Evolutionary conservation across 2,329 filamentous ascomycete genomes (phyloP).

Genomic region (Immersiporthe knoxdaviesiana): DNA sequence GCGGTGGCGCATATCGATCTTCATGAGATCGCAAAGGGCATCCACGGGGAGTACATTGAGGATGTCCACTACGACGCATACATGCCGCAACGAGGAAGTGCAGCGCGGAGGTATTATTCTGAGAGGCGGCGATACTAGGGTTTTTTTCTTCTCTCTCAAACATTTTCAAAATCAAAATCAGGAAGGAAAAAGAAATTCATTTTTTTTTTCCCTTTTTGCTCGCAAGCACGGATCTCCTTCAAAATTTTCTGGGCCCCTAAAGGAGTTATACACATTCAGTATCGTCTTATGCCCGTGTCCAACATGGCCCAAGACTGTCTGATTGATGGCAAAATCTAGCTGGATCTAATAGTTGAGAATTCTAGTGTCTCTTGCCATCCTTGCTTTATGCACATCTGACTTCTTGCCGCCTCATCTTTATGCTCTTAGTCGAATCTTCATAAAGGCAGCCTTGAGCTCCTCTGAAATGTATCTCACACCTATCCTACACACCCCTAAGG

Average conservation of each 20-base stretch:
- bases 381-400: background rate
- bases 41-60: constrained; percentile 43
- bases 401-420: background rate
- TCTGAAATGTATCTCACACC: background rate
- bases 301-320: background rate
- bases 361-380: background rate
- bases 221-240: background rate
- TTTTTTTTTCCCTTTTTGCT: too few relatives aligned
- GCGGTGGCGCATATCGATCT: constrained; percentile 60
- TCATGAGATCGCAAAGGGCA: constrained; percentile 59
- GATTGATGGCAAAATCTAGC: background rate
- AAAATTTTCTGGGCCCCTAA: background rate
- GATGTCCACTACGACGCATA: constrained; percentile 30
- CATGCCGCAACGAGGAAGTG: constrained; percentile 21
- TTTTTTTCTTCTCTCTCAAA: too few relatives aligned
- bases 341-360: background rate
- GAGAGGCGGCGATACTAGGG: background rate
- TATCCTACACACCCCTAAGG: constrained; percentile 35
- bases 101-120: constrained; percentile 27
- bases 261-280: background rate
- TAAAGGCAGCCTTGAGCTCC: background rate
- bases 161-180: too few relatives aligned
- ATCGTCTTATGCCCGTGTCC: background rate
- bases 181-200: background rate
- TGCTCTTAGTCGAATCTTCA: background rate